These are phyloP conservation scores for Daldinia grandis DNA, from an alignment of 495 filamentous ascomycete species.

Conservation along the genomic window DNA sequence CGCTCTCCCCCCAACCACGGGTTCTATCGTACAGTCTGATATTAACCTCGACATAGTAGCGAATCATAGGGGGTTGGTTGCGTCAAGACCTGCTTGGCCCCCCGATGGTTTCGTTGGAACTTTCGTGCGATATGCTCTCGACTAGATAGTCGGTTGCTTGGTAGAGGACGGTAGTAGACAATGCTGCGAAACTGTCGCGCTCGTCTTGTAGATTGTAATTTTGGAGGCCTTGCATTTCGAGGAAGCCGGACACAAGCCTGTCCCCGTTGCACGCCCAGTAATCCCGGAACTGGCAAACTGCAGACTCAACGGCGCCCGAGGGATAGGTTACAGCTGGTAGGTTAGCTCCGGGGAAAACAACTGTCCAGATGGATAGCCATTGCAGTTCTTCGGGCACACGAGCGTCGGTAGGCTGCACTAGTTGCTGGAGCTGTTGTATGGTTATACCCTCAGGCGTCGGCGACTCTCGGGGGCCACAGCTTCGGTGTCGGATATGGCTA, in stretches of 20 bases:
- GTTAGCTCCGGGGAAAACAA: conserved; percentile 29
- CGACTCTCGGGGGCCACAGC: not conserved
- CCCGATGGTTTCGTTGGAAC: not conserved
- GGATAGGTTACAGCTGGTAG: conserved; percentile 1
- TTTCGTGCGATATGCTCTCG: not conserved
- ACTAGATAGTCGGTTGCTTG: conserved; percentile 10
- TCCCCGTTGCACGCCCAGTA: conserved; percentile 35
- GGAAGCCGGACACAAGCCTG: conserved; percentile 21
- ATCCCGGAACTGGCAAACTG: conserved; percentile 25
- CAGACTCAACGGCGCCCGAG: conserved; percentile 6
- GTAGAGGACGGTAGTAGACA: conserved; percentile 1
- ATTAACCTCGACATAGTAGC: too few relatives aligned
- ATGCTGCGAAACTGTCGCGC: not conserved
- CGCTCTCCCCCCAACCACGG: too few relatives aligned
- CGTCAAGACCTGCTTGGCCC: not conserved
- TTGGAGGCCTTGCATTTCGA: conserved; percentile 1
- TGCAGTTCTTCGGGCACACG: conserved; percentile 14
- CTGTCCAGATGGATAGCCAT: conserved; percentile 37
- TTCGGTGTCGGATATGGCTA: conserved; percentile 23
- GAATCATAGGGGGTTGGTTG: too few relatives aligned
- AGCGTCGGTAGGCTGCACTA: conserved; percentile 12
- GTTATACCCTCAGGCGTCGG: conserved; percentile 36
- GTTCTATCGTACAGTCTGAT: not conserved
- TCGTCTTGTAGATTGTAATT: conserved; percentile 4
- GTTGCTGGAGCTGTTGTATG: conserved; percentile 27